Base-by-base conservation (phyloP, 345 rosid genomes). In the Heritiera fomes region DNA sequence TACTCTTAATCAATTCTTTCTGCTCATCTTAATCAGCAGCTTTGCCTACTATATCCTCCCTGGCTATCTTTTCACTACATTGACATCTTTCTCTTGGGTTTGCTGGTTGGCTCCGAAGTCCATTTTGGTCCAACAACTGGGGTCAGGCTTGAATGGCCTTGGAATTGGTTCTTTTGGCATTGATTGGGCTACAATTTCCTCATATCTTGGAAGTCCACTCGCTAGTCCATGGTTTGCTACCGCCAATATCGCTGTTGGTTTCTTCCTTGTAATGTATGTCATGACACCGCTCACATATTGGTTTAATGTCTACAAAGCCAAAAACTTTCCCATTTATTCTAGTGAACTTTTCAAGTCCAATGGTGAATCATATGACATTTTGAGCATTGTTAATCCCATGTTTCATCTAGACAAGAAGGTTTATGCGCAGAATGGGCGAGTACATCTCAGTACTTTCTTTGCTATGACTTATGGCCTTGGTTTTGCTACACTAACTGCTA, bases 141-240 rank as follows among this genome's bases (percentile, higher is more conserved):
- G 97, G 38, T 94, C 98, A 0, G 97, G 98, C 45, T 65, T 83
- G 66, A 18, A 71, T 2, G 97, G 97, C 20, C 94, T 94, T 5
- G 98, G 98, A 63, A 68, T 94, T 34, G 97, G 92, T 6, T 82
- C 97, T 1, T 14, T 94, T 14, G 96, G 91, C n/a, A 15, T 94
- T 7, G 96, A 94, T 40, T 94, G 98, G 98, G 74, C 92, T 47
- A 88, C 97, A 5, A 81, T 92, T 65, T 78, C 94, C 14, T 67
- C 96, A 10, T 94, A 85, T 82, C 89, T 94, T 0, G 93, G 92
- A 28, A 92, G 94, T 75, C 98, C 98, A 6, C 87, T 94, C 0
- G 97, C 96, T 20, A 92, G 94, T 65, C 98, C 98, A 0, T 82
- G 91, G 87, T 94, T 92, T 38, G 96, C 98, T 8, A 89, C 93